Evolutionary conservation across 1,284 basidiomycete genomes (phyloP).

Genomic region (Polyporus tsugae): DNA sequence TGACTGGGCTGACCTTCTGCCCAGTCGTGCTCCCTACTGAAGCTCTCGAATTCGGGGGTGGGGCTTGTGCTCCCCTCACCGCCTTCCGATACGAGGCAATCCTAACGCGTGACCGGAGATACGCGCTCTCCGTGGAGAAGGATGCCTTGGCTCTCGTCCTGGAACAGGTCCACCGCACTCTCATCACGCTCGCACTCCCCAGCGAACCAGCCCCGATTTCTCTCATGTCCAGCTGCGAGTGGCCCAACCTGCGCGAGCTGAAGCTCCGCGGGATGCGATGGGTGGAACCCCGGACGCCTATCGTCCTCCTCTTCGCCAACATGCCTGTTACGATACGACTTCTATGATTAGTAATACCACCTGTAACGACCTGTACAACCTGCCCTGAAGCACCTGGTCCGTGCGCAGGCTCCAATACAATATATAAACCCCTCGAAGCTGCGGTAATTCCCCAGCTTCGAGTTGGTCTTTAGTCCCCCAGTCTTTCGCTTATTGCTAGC

Average conservation of each 20-base stretch:
- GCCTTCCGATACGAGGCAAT: neutral
- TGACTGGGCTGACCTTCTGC: neutral
- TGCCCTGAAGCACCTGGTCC: no score
- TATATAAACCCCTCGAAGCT: no score
- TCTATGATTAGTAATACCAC: no score
- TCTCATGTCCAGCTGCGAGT: neutral
- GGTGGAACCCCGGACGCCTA: neutral
- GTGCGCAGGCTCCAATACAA: no score
- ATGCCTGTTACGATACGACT: no score
- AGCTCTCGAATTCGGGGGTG: neutral
- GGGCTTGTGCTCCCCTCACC: neutral
- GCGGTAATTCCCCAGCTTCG: no score
- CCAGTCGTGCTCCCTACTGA: neutral
- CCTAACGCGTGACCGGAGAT: neutral
- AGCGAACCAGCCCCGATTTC: neutral
- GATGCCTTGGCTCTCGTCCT: neutral
- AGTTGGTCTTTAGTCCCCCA: no score
- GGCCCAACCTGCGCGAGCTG: neutral
- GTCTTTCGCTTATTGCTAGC: no score
- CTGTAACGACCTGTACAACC: no score
- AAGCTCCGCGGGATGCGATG: neutral
- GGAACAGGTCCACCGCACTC: neutral
- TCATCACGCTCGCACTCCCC: neutral
- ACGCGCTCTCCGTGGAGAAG: neutral
- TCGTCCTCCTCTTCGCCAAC: neutral